Base-by-base conservation (phyloP, 1,139 yeast genomes). In the Candida sanyaensis region DNA sequence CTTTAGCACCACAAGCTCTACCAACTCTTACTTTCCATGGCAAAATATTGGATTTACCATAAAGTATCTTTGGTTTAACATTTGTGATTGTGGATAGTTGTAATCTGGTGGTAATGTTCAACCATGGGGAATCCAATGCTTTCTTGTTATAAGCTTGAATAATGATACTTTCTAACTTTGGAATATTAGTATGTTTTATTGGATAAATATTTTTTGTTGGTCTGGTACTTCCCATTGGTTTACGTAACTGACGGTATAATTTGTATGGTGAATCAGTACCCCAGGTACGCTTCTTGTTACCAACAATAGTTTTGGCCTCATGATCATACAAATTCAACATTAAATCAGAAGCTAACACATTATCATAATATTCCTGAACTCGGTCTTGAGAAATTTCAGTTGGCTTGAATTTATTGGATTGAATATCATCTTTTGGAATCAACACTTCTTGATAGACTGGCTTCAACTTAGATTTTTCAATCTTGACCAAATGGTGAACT, bases 71-170 rank as follows among this genome's bases (percentile, higher is more conserved):
- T 38, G 98, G 92, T 66, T 90, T 89, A 55, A 80, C 84, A 55
- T 96, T 96, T 31, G 99, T 92, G 61, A 95, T 88, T 66, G 93
- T 98, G 56, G 96, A 96, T 48, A 95, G 66, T 66, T 89, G 96
- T 53, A 90, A 76, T 53, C 84, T 76, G 13, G 96, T 90, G 32
- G 93, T 80, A 50, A 92, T 81, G 43, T 91, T 89, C 52, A 84
- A 77, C 71, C 91, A 85, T 41, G 84, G 78, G 58, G 86, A 84
- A 51, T 81, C 84, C 57, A 83, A 81, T 10, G 97, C 93, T 45
- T 83, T 84, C 55, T 82, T 83, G 47, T 83, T 92, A 63, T 83
- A 92, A 57, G 96, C 81, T 65, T 89, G 90, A 57, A 95, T 70
- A 39, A 81, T 77, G 42, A 93, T 78, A 11, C 81, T 77, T 48